phyloP scores from a whole-genome alignment of 2,329 filamentous ascomycete genomes.

The Talaromyces sp. region DNA sequence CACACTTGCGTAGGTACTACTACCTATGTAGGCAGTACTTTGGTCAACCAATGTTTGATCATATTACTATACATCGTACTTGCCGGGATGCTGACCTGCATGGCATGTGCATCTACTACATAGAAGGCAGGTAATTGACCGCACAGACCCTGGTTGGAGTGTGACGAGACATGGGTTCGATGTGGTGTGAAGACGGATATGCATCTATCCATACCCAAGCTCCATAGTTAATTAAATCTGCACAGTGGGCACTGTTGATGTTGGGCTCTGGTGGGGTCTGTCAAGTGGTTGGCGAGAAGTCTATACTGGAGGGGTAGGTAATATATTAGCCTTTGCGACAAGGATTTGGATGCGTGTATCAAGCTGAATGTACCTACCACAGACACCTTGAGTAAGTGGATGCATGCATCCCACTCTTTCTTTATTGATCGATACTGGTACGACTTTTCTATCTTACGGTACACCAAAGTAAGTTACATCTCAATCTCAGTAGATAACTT shows the following conservation, averaged over 20 bases:
- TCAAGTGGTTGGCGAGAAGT: not conserved
- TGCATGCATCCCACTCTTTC: not conserved
- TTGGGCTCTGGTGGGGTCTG: conserved; percentile 1
- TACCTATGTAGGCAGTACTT: not conserved
- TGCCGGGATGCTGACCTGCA: not conserved
- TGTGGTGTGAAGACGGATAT: not conserved
- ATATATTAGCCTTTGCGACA: not conserved
- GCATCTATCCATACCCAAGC: conserved; percentile 4
- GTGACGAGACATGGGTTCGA: not conserved
- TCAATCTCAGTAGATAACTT: not conserved
- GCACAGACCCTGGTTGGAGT: conserved; percentile 2
- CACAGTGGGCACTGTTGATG: not conserved
- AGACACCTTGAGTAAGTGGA: not conserved
- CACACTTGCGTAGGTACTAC: not conserved
- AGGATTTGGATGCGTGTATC: not conserved
- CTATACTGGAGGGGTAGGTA: not conserved
- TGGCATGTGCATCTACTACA: not conserved
- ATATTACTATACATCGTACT: not conserved
- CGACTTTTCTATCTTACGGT: not conserved
- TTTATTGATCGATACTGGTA: not conserved
- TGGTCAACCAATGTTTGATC: not conserved
- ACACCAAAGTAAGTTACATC: not conserved
- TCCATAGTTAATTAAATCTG: not conserved
- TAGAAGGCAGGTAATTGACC: not conserved
- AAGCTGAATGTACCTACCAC: no score